Base-by-base conservation (phyloP, 768 basidiomycete species). In the Russula brevipes region DNA sequence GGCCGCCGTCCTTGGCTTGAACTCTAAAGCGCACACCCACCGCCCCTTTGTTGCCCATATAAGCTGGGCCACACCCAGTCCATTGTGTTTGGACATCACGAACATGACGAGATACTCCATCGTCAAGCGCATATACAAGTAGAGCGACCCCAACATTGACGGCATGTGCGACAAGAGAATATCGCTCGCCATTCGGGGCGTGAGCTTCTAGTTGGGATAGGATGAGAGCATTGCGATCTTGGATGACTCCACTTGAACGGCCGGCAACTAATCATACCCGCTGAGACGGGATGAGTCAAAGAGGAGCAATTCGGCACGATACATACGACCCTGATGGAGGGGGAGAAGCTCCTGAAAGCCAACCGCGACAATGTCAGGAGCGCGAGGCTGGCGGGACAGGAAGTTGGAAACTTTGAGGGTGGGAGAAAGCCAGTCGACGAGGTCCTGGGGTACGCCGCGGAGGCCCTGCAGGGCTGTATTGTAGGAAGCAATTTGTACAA, bases 1-100 rank as follows among this genome's bases (percentile, higher is more conserved):
- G 72, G 51, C 77, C 74, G 8, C 80, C 82, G 36, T 84, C 83
- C 36, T 76, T 73, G 9, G 77, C 79, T n/a, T 79, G 74, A 24
- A 94, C 79, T 54, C 88, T 84, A 73, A 98, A 87, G 45, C 95
- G 81, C 46, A 94, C 80, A 14, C 89, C 94, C 3, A 97, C 94
- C 0, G 92, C 95, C 33, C 93, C 94, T 75, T 98, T 98, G 77
- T 99, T 97, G 6, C 91, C 92, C 90, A 97, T 90, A 68, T 82
- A 86, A 16, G 73, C 81, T 39, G 84, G 86, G 5, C 87, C 88
- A 71, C 72, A 84, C 7, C 90, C 88, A 0, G 86, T 89, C 85
- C 90, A 88, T 60, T 82, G 77, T 52, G 88, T 87, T 69, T 91
- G 79, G 41, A 90, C 83, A 68, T 90, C 82, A 63, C 77, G 75